Evolutionary conservation across 805 yeast species (phyloP).

Genomic region (Starmerella lactis-condensi): DNA sequence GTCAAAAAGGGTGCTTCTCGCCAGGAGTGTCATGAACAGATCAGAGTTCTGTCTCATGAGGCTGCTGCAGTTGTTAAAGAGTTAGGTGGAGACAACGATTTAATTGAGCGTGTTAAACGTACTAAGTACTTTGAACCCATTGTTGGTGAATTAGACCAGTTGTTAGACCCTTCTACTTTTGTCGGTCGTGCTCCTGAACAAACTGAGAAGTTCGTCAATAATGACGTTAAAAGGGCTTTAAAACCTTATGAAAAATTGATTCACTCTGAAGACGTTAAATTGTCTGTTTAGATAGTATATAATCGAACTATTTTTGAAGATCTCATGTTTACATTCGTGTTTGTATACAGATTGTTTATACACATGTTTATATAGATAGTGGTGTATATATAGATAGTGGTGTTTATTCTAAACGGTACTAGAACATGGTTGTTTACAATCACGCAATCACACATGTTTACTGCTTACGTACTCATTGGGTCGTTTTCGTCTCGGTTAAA

Average conservation of each 20-base stretch:
- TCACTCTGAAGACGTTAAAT: constrained; percentile 49
- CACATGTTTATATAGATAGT: too few species aligned
- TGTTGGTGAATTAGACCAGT: constrained; percentile 58
- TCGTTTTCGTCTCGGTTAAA: too few species aligned
- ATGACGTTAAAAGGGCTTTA: constrained; percentile 70
- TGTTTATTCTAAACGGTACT: too few species aligned
- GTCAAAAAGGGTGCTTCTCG: constrained; percentile 94
- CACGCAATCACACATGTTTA: too few species aligned
- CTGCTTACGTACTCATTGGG: too few species aligned
- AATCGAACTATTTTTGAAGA: too few species aligned
- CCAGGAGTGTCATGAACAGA: constrained; percentile 96
- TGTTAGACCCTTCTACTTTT: constrained; percentile 82
- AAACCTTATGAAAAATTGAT: constrained; percentile 43
- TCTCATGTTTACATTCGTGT: too few species aligned
- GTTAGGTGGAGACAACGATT: constrained; percentile 95
- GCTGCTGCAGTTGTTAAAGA: constrained; percentile 95
- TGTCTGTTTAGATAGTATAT: constrained; percentile 40
- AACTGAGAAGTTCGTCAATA: constrained; percentile 76
- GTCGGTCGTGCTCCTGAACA: constrained; percentile 98
- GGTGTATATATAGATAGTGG: too few species aligned
- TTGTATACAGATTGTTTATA: too few species aligned
- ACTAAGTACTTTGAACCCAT: constrained; percentile 76
- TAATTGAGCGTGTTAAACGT: constrained; percentile 67
- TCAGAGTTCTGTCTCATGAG: constrained; percentile 90
- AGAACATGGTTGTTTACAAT: too few species aligned